Base-by-base conservation (phyloP, 2,329 filamentous ascomycete species). In the Penicillium sp. region DNA sequence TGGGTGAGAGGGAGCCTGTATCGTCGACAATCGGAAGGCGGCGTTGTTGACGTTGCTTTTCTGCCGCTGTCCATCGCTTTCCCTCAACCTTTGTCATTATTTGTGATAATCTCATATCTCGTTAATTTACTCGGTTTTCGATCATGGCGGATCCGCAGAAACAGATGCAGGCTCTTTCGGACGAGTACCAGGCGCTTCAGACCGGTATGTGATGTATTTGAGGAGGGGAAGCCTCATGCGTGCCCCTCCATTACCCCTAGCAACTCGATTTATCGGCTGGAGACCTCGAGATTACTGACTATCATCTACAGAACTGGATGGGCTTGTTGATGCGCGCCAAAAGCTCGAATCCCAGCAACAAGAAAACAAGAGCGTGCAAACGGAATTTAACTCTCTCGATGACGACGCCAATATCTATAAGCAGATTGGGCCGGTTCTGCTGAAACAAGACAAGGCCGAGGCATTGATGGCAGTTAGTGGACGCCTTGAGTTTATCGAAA, bases 381-480 rank as follows among this genome's bases (percentile, higher is more conserved):
- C 91, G 89, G 94, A 98, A 78, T 98, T 98, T 76, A 84, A 87
- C 46, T 84, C 85, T 58, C 84, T 98, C 62, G 86, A 89, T 70
- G 90, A 93, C 44, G 90, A 90, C 69, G 91, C 96, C 72, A 92
- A 88, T 66, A 96, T 99, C 77, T 99, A 96, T 86, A 99, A 98
- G 80, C 87, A 97, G 47, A 88, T 97, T 51, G 95, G 95, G 0
- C 95, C 95, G 0, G 91, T 98, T 7, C 82, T 99, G 44, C 79
- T 99, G 72, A 97, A 98, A 84, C 95, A 99, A 78, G 95, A 98
- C 61, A 93, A 91, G 77, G 82, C 87, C 1, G 95, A 99, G 76
- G 95, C 95, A 0, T 88, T 93, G 67, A 90, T 91, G 83, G 93
- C 93, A 0, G 95, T 99, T 19, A 92, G 96, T 70, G 92, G 92